Percentiles rank a stretch among this genome's conserved stretches.
Conservation (phyloP, 2,329 filamentous ascomycete species). For the Aulographum hederae region DNA sequence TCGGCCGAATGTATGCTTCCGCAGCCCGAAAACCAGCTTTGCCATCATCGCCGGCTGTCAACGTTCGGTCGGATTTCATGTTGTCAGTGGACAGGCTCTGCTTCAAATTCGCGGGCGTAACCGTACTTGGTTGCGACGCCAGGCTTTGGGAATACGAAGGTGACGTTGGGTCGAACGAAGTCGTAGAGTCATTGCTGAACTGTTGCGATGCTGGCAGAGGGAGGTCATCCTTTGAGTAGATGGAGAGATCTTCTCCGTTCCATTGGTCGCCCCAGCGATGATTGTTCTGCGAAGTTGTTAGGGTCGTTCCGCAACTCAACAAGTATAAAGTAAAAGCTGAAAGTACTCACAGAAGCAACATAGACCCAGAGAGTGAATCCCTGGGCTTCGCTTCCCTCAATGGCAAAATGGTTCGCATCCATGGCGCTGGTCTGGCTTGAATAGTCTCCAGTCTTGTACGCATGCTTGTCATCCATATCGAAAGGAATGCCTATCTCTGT, state of each 20-base stretch:
- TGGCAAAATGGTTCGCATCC: slow-evolving; percentile 87
- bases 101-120: slow-evolving; percentile 62
- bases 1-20: slow-evolving; percentile 80
- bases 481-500: slow-evolving; percentile 97
- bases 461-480: slow-evolving; percentile 94
- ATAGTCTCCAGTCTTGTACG: slow-evolving; percentile 91
- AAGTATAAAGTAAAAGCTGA: slow-evolving; percentile 1
- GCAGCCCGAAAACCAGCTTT: slow-evolving; percentile 65
- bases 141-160: slow-evolving; percentile 37
- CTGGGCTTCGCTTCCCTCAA: slow-evolving; percentile 68
- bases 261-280: slow-evolving; percentile 84
- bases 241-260: slow-evolving; percentile 95
- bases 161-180: slow-evolving; percentile 29
- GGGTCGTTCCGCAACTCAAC: slow-evolving; percentile 9
- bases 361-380: slow-evolving; percentile 89
- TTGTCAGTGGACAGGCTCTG: slow-evolving; percentile 40
- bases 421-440: slow-evolving; percentile 80
- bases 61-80: too few species aligned
- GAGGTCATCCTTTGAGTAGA: slow-evolving; percentile 71
- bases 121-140: slow-evolving; percentile 25
- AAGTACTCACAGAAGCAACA: slow-evolving; percentile 40
- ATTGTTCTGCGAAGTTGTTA: slow-evolving; percentile 40
- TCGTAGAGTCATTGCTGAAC: slow-evolving; percentile 31
- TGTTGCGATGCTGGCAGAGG: slow-evolving; percentile 30
- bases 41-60: not conserved